Evolutionary conservation across 176 grass and related monocot genomes (phyloP).

Genomic region (Oryza officinalis): DNA sequence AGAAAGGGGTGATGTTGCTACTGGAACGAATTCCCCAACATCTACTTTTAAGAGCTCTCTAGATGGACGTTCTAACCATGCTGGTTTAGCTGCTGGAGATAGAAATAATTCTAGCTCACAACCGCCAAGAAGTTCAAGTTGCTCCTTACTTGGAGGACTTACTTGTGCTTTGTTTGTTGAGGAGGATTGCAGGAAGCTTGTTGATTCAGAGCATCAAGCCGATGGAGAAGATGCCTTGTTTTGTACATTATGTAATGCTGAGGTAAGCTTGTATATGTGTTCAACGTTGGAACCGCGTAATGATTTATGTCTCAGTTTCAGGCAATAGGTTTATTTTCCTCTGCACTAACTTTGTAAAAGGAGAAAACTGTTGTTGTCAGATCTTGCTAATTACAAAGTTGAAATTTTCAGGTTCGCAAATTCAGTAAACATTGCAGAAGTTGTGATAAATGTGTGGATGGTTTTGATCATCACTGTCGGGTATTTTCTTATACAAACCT

Average conservation of each 20-base stretch:
- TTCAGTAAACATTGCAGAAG: constrained; percentile 94
- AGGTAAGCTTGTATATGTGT: constrained; percentile 50
- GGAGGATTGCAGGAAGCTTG: constrained; percentile 74
- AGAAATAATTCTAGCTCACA: constrained; percentile 14
- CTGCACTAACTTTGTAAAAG: constrained; percentile 20
- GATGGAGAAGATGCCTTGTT: constrained; percentile 76
- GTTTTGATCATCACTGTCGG: constrained; percentile 95
- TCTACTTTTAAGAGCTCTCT: constrained; percentile 60
- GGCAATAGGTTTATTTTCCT: constrained; percentile 25
- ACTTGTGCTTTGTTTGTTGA: constrained; percentile 73
- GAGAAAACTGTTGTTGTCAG: constrained; percentile 5
- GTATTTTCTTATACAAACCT: constrained; percentile 42
- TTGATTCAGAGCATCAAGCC: constrained; percentile 55
- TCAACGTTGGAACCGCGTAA: constrained; percentile 6
- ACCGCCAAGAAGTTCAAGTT: constrained; percentile 41
- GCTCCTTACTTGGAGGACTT: constrained; percentile 63
- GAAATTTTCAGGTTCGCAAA: constrained; percentile 63
- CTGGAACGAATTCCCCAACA: constrained; percentile 44
- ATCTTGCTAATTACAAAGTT: constrained; percentile 15
- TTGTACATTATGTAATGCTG: constrained; percentile 80
- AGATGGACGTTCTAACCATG: constrained; percentile 44
- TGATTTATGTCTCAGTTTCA: not conserved
- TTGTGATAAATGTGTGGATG: constrained; percentile 94
- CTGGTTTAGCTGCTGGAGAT: constrained; percentile 52
- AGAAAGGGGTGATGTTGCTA: constrained; percentile 32